These are phyloP conservation scores for Dendrobium chrysotoxum DNA, from an alignment of 106 monocot genomes.

Conservation along the genomic window DNA sequence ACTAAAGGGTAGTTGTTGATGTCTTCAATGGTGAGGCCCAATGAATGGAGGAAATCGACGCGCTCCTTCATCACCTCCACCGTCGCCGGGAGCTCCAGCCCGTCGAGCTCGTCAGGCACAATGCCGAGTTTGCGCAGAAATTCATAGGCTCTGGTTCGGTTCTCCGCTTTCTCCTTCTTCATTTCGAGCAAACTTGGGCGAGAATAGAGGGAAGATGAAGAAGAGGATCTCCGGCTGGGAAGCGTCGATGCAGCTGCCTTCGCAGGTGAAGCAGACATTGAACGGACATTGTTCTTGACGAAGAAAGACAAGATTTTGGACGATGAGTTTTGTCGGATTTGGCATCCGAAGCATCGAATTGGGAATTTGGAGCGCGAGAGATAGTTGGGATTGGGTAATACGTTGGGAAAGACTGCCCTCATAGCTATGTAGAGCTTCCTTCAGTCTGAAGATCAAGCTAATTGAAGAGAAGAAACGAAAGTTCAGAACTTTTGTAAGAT, in stretches of 20 bases:
- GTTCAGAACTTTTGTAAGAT: neutral
- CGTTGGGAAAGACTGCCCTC: neutral
- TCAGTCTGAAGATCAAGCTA: neutral
- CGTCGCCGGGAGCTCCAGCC: slow-evolving; percentile 83
- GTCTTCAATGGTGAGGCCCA: slow-evolving; percentile 73
- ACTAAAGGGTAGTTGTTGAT: slow-evolving; percentile 86
- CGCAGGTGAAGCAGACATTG: neutral
- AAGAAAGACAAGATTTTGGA: slow-evolving; percentile 8
- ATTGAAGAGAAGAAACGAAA: neutral
- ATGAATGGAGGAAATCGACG: slow-evolving; percentile 76
- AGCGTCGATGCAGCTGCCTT: neutral
- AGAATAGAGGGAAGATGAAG: slow-evolving; percentile 54
- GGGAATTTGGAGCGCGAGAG: slow-evolving; percentile 13
- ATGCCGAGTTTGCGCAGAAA: slow-evolving; percentile 65
- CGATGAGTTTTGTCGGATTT: slow-evolving; percentile 9
- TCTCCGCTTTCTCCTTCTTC: slow-evolving; percentile 42
- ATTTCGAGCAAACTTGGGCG: slow-evolving; percentile 65
- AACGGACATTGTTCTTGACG: neutral
- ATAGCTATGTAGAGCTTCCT: neutral
- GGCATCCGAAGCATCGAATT: slow-evolving; percentile 1
- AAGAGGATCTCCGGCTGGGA: slow-evolving; percentile 6
- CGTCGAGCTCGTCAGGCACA: slow-evolving; percentile 84
- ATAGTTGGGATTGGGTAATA: neutral
- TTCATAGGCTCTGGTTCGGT: slow-evolving; percentile 57
- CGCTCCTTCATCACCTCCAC: slow-evolving; percentile 89